Conservation (phyloP, 2,329 filamentous ascomycete genomes). For the Claviceps paspali region DNA sequence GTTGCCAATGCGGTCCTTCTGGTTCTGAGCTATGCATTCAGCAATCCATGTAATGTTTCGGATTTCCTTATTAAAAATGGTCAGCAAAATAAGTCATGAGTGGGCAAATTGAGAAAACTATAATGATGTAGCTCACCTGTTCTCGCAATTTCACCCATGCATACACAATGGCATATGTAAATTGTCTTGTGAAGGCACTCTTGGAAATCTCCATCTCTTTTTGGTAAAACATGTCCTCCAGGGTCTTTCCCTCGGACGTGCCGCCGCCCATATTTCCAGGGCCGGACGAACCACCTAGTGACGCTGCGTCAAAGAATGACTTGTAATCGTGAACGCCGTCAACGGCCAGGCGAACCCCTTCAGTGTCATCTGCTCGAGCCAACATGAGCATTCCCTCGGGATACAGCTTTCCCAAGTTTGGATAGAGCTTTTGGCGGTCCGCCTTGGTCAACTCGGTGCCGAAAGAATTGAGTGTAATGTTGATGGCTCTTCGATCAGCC, state of each 20-base stretch:
- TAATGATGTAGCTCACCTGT: conserved; percentile 49
- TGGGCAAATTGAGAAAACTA: not conserved
- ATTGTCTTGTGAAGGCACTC: conserved; percentile 86
- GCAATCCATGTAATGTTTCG: conserved; percentile 99
- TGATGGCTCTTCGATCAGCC: conserved; percentile 90
- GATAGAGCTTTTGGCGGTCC: conserved; percentile 93
- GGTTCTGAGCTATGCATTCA: conserved; percentile 98
- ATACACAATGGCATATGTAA: conserved; percentile 88
- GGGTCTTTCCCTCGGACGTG: conserved; percentile 69
- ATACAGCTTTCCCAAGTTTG: conserved; percentile 76
- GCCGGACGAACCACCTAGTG: conserved; percentile 54
- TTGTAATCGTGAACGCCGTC: conserved; percentile 92
- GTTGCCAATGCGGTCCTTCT: conserved; percentile 97
- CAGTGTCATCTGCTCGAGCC: conserved; percentile 83
- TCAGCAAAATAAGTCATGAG: conserved; percentile 16
- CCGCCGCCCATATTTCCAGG: conserved; percentile 73
- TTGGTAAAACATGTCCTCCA: conserved; percentile 97
- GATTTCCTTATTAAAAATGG: conserved; percentile 62
- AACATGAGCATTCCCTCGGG: conserved; percentile 93
- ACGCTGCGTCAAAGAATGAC: conserved; percentile 84
- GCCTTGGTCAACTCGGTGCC: conserved; percentile 89
- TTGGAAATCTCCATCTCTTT: conserved; percentile 99
- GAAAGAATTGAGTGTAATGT: conserved; percentile 98
- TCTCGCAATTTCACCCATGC: conserved; percentile 96
- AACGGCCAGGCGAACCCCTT: conserved; percentile 84